These are phyloP conservation scores for Annulohypoxylon stygium DNA, from an alignment of 495 filamentous ascomycete species.

Conservation along the genomic window DNA sequence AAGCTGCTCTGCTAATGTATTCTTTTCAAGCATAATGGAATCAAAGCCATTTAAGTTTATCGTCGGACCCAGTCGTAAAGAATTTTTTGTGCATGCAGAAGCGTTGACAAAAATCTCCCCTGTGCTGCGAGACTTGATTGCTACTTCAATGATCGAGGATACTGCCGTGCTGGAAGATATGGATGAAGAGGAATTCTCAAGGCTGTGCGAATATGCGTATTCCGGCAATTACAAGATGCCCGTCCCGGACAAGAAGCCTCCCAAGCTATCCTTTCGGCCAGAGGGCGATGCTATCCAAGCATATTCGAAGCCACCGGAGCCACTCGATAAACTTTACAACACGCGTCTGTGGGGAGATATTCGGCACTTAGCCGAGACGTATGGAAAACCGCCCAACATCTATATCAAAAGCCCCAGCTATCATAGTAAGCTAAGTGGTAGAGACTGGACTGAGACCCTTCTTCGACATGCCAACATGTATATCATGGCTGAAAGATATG, in stretches of 20 bases:
- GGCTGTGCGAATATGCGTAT: constrained; percentile 1
- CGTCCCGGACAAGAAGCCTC: neutral
- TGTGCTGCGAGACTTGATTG: neutral
- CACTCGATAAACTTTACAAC: no score
- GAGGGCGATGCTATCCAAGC: no score
- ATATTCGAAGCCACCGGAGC: no score
- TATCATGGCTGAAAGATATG: neutral
- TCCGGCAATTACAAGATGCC: neutral
- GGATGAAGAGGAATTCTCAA: neutral
- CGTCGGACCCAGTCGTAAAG: constrained; percentile 1
- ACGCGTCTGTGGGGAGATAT: no score
- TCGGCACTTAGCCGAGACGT: neutral
- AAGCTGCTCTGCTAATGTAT: neutral
- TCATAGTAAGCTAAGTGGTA: no score
- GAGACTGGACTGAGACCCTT: neutral
- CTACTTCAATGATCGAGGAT: neutral
- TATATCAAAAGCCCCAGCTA: neutral
- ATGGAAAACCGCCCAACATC: neutral
- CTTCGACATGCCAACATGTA: constrained; percentile 6
- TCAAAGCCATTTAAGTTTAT: constrained; percentile 7
- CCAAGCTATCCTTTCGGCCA: neutral
- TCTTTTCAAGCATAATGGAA: neutral
- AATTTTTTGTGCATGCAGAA: neutral
- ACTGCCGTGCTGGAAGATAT: neutral
- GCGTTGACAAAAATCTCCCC: neutral